Percentiles rank a stretch among this genome's conserved stretches.
Conservation (phyloP, 306 rosid genomes). For the Dicorynia guianensis region DNA sequence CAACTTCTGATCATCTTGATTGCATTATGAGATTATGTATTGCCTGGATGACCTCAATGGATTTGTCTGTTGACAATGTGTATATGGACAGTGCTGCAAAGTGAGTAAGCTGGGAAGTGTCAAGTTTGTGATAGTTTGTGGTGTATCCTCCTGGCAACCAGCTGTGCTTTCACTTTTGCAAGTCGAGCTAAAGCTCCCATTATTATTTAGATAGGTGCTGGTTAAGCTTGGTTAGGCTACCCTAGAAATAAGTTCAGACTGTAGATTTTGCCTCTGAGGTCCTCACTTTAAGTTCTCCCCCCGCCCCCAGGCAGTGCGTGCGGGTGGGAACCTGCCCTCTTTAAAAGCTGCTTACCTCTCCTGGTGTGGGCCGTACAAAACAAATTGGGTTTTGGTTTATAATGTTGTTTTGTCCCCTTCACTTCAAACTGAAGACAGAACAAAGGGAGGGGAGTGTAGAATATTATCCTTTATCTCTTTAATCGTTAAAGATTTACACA, state of each 20-base stretch:
- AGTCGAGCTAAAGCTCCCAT: not conserved
- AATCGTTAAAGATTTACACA: not conserved
- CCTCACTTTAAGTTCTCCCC: not conserved
- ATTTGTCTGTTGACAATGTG: not conserved
- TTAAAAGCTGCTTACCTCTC: not conserved
- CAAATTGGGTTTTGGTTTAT: not conserved
- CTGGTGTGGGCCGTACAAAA: not conserved
- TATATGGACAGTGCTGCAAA: not conserved
- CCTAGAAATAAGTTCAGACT: not conserved
- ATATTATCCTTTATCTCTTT: not conserved
- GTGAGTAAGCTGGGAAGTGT: not conserved
- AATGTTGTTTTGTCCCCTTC: not conserved
- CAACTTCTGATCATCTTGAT: slow-evolving; percentile 1
- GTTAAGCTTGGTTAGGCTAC: not conserved
- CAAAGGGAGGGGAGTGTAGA: not conserved
- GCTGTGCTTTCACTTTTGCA: slow-evolving; percentile 13
- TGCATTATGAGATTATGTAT: not conserved
- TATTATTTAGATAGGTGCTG: not conserved
- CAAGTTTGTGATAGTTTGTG: slow-evolving; percentile 7
- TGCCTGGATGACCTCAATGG: not conserved
- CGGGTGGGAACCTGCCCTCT: not conserved
- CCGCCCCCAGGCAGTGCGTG: no score
- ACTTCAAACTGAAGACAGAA: not conserved
- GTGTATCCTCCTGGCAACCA: not conserved
- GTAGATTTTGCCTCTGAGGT: not conserved